phyloP scores from a whole-genome alignment of 495 filamentous ascomycete genomes.

The Hypoxylon perforatum region DNA sequence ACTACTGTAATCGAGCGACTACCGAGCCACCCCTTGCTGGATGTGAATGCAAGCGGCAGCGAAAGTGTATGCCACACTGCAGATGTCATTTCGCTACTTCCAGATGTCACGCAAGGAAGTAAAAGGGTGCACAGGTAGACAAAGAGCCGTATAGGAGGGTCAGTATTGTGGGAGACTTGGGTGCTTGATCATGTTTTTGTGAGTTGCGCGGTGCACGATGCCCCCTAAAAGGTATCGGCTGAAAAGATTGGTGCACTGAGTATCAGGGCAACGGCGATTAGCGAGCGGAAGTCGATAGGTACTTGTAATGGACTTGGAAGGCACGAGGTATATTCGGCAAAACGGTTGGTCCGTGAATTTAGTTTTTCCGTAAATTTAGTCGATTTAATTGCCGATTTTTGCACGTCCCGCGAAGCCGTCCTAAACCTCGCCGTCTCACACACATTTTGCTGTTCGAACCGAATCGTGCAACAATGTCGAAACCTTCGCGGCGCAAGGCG shows the following conservation, averaged over 20 bases:
- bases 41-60: neutral
- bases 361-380: neutral
- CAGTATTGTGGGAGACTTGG: neutral
- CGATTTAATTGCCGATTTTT: too few species aligned
- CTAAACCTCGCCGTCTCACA: too few species aligned
- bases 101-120: neutral
- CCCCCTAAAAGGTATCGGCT: slow-evolving; percentile 10
- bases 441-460: too few species aligned
- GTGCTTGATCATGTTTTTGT: slow-evolving; percentile 7
- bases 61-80: neutral
- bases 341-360: neutral
- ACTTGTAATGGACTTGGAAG: neutral
- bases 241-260: slow-evolving; percentile 3
- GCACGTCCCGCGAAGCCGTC: too few species aligned
- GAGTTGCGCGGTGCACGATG: neutral
- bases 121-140: neutral
- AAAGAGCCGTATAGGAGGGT: neutral
- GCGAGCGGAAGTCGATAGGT: neutral
- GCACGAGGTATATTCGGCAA: neutral
- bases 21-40: neutral
- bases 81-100: neutral
- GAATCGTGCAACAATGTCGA: too few species aligned
- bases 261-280: neutral
- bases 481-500: too few species aligned
- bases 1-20: slow-evolving; percentile 39